Evolutionary conservation across 2,329 filamentous ascomycete species (phyloP).

Genomic region (Fulvia fulva): DNA sequence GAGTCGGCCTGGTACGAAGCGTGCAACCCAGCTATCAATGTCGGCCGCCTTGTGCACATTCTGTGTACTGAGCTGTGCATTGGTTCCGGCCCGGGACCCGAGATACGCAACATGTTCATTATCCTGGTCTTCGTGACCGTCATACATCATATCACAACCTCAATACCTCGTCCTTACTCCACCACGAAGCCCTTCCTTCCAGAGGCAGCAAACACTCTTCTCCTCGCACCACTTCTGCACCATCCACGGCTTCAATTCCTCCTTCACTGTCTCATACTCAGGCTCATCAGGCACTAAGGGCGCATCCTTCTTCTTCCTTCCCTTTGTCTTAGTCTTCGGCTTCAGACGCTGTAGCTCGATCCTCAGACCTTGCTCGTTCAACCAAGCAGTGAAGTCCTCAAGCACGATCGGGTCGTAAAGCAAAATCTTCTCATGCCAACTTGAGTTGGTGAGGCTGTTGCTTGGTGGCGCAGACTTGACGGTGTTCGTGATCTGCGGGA

Average conservation of each 20-base stretch:
- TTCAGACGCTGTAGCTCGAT: conserved; percentile 17
- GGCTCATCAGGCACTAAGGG: neutral
- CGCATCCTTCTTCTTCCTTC: conserved; percentile 44
- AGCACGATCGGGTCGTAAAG: conserved; percentile 88
- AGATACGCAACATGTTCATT: neutral
- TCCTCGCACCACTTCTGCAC: conserved; percentile 89
- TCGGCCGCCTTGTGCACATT: too few species aligned
- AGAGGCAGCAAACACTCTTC: conserved; percentile 79
- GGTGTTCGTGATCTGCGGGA: conserved; percentile 45
- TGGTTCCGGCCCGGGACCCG: too few species aligned
- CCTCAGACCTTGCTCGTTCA: conserved; percentile 53
- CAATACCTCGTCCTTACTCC: conserved; percentile 32
- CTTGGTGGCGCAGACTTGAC: conserved; percentile 44
- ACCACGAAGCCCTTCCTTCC: conserved; percentile 52
- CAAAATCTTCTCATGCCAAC: conserved; percentile 89
- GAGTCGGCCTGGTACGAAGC: too few species aligned
- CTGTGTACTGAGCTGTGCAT: too few species aligned
- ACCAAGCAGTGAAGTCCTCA: conserved; percentile 78
- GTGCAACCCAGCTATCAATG: too few species aligned
- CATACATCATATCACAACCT: conserved; percentile 24
- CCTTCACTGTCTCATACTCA: conserved; percentile 24
- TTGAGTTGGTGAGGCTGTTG: conserved; percentile 45
- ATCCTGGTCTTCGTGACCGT: neutral
- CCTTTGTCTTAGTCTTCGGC: conserved; percentile 14
- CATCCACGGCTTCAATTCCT: conserved; percentile 47